Percentiles rank a stretch among this genome's conserved stretches.
phyloP scores from a whole-genome alignment of 495 filamentous ascomycete genomes.

The Elasticomyces elasticus region DNA sequence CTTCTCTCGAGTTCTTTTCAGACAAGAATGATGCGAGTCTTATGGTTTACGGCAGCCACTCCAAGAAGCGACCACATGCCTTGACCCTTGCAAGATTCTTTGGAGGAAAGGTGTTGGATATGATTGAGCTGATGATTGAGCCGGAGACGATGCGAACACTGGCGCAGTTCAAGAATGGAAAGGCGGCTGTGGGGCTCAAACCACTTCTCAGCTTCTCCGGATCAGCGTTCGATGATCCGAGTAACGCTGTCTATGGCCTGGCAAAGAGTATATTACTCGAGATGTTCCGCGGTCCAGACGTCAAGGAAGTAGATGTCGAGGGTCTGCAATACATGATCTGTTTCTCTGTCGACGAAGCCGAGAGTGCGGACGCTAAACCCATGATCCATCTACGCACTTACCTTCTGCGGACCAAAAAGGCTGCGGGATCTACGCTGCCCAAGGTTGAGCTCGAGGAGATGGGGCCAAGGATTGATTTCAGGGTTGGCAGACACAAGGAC shows the following conservation, averaged over 20 bases:
- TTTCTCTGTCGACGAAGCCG: conserved; percentile 63
- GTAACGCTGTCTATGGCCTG: conserved; percentile 62
- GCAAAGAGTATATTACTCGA: conserved; percentile 81
- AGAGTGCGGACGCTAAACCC: conserved; percentile 51
- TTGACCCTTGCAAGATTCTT: conserved; percentile 79
- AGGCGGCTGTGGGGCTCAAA: conserved; percentile 71
- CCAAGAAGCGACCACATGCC: conserved; percentile 87
- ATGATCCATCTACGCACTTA: conserved; percentile 74
- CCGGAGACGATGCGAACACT: conserved; percentile 54
- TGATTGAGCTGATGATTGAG: conserved; percentile 80
- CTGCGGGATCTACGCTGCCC: conserved; percentile 76
- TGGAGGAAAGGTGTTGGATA: conserved; percentile 75
- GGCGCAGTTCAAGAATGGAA: conserved; percentile 69
- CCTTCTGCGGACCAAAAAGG: conserved; percentile 71
- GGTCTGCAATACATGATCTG: conserved; percentile 82
- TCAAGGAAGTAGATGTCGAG: conserved; percentile 78
- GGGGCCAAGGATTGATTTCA: conserved; percentile 90
- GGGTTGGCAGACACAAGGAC: conserved; percentile 67
- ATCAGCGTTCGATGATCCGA: conserved; percentile 67
- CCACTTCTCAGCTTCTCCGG: conserved; percentile 84
- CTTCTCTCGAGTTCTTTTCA: conserved; percentile 81
- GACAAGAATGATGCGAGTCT: conserved; percentile 88
- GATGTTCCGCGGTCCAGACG: conserved; percentile 73
- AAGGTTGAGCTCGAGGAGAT: conserved; percentile 91
- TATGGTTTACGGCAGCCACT: conserved; percentile 67